A percentile compares a stretch with the other conserved stretches of the same genome.
phyloP scores from a whole-genome alignment of 257 asterid species.

The Rhazya stricta region DNA sequence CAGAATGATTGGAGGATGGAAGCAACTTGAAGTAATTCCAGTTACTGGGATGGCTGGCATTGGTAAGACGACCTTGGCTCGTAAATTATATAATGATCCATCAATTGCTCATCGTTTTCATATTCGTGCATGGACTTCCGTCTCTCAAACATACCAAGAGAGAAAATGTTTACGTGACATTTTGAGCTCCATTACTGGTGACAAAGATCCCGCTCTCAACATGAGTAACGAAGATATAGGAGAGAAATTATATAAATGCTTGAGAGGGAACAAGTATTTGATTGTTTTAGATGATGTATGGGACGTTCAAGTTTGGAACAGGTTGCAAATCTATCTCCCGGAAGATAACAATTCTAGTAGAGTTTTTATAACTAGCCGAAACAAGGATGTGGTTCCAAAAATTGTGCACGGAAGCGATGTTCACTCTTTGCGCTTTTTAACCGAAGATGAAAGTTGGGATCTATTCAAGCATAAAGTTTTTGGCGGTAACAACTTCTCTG shows the following conservation, averaged over 20 bases:
- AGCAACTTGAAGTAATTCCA: constrained; percentile 4
- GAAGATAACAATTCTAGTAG: background rate
- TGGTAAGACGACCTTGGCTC: constrained; percentile 6
- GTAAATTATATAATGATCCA: background rate
- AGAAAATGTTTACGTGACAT: background rate
- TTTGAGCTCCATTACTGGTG: background rate
- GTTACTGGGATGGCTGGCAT: constrained; percentile 5
- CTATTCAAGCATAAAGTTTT: background rate
- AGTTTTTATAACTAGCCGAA: constrained; percentile 3
- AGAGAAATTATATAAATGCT: background rate
- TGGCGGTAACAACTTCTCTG: background rate
- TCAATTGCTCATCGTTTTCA: background rate
- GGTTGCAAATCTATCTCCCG: background rate
- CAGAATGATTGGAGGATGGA: background rate
- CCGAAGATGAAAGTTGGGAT: constrained; percentile 4
- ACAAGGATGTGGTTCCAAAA: background rate
- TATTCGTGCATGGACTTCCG: constrained; percentile 2
- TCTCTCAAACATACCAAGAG: background rate
- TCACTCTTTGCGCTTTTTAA: background rate
- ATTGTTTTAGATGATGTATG: constrained; percentile 13
- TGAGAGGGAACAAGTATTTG: background rate
- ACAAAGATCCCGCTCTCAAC: background rate
- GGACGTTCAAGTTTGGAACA: background rate
- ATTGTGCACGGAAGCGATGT: background rate
- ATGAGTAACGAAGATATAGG: constrained; percentile 7